phyloP scores from a whole-genome alignment of 306 rosid genomes.

The Vicia villosa region DNA sequence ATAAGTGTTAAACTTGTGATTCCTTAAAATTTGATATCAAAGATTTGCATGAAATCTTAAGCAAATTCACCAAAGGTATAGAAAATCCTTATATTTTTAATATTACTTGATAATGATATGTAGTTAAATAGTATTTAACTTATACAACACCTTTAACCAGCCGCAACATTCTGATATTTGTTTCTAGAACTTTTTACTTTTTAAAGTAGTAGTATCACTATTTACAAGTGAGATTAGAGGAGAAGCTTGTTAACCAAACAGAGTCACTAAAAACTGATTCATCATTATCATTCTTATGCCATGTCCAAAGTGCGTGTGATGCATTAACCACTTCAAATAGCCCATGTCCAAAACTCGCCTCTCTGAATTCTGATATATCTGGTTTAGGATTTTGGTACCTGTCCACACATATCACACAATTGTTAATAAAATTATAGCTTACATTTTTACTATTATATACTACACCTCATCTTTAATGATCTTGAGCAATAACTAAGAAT shows the following conservation, averaged over 20 bases:
- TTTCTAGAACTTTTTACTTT: not conserved
- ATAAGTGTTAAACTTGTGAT: too few species aligned
- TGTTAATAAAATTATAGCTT: not conserved
- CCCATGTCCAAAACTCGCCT: constrained; percentile 92
- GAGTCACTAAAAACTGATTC: constrained; percentile 52
- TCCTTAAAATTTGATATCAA: too few species aligned
- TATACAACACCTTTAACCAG: not conserved
- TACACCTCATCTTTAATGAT: not conserved
- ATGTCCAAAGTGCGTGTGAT: constrained; percentile 72
- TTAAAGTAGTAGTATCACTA: constrained; percentile 11
- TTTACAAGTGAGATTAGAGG: constrained; percentile 56
- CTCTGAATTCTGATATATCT: constrained; percentile 64
- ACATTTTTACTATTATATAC: not conserved
- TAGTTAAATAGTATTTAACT: not conserved
- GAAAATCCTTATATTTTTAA: not conserved
- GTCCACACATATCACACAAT: not conserved
- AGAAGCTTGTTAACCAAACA: constrained; percentile 55
- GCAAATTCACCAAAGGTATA: too few species aligned
- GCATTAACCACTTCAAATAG: constrained; percentile 58
- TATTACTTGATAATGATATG: not conserved
- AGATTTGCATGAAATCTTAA: too few species aligned
- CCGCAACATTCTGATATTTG: not conserved
- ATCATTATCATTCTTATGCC: constrained; percentile 72
- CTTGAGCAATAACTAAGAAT: not conserved
- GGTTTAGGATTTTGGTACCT: constrained; percentile 68